Base-by-base conservation (phyloP, 306 rosid genomes). In the Quercus suber region DNA sequence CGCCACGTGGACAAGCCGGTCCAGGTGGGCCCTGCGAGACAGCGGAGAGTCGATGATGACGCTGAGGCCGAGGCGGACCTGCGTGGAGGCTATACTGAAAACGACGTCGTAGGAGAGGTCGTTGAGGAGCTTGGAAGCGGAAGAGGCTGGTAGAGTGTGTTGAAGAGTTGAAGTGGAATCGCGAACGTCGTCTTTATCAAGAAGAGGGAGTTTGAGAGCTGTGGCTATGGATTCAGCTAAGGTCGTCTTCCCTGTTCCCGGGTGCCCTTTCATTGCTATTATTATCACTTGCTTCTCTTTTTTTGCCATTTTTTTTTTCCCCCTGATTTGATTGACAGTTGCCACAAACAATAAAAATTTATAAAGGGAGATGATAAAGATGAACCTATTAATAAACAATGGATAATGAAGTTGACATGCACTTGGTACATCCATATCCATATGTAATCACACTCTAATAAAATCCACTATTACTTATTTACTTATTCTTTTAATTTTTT, bases 191-290 rank as follows among this genome's bases (percentile, higher is more conserved):
- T 89, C 94, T 81, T 89, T 89, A 85, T 89, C 97, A 1, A 92
- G 0, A 52, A 88, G 86, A 69, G 94, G 97, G 74, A 92, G 43
- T 71, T 28, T 58, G n/a, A 90, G 92, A 0, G 87, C 5, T 1
- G 80, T 74, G 5, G 94, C 91, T 81, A 92, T 60, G 79, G 83
- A 78, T 5, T 73, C 59, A 0, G 89, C 94, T 6, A 88, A 21
- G 2, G 94, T 90, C 88, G 84, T 83, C 64, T 92, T 88, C 0
- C 94, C 92, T 3, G 81, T 85, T 0, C 91, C 97, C 0, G 94
- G 94, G 70, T 92, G 97, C 0, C 97, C 92, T 82, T 92, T 92
- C 94, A 90, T 88, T 5, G 94, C 90, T 65, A 90, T 81, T 20
- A 92, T 81, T 20, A 92, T 81, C 82, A 88, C 27, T 33, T 58